Base-by-base conservation (phyloP, 495 filamentous ascomycete genomes). In the Mycothermus thermophilus region DNA sequence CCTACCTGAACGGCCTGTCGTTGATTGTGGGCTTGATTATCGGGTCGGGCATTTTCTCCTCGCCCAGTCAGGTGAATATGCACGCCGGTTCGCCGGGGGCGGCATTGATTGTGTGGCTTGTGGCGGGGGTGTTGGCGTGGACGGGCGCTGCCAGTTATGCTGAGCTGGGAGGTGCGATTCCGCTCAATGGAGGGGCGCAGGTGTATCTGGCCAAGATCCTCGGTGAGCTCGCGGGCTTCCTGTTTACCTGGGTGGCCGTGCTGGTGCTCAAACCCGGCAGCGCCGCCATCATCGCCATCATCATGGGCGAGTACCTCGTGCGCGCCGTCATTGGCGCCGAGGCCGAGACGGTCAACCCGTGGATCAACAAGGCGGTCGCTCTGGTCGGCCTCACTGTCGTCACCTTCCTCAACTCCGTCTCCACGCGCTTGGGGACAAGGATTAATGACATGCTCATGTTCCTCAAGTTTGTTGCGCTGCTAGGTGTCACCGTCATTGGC, bases 41-140 rank as follows among this genome's bases (percentile, higher is more conserved):
- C 46, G 90, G 90, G n/a, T 87, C 82, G 12, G 90, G 90, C 2
- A 95, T 97, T 48, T 97, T 97, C 60, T 88, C 84, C 8, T 87
- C 83, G 19, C 90, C 90, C 0, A 83, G 81, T 42, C 85, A 94
- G 58, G 92, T 97, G 45, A 94, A 93, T 50, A 69, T 69, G 34
- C 88, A 93, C 57, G 86, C 79, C 17, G 92, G 92, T 16, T 94
- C 88, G 18, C 87, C 88, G 2, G 90, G 90, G 4, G 87, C 85
- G 30, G 77, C 85, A 5, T 63, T 97, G 34, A 72, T 96, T 13
- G 76, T 94, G 5, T 97, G 90, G 90, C 66, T 69, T 3, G 71
- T 97, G 27, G 90, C 92, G 3, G 90, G 90, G 2, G 45, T 95
- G 8, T 58, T 97, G 32, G 88, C 87, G 0, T 97, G 90, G 90